These are phyloP conservation scores for Pyrenochaeta sp. DNA, from an alignment of 2,329 filamentous ascomycete species.

Conservation along the genomic window DNA sequence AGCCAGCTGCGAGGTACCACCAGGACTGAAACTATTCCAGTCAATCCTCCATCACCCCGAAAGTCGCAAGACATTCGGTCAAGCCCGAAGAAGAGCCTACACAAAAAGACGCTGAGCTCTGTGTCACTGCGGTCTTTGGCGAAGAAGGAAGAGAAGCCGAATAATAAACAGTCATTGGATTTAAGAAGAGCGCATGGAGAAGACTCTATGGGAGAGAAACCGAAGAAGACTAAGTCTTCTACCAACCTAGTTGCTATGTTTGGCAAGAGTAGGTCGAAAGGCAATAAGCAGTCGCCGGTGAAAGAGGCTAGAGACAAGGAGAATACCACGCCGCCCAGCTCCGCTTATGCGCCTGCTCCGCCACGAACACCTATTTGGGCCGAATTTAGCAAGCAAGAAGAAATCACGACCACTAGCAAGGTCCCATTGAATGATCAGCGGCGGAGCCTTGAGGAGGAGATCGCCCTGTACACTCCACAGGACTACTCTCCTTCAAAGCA, in stretches of 20 bases:
- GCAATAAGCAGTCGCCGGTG: constrained; percentile 59
- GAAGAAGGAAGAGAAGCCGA: constrained; percentile 51
- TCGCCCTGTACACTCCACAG: constrained; percentile 66
- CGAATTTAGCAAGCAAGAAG: constrained; percentile 67
- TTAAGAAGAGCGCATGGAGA: constrained; percentile 37
- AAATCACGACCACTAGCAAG: constrained; percentile 49
- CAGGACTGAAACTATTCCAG: constrained; percentile 48
- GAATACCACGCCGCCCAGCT: constrained; percentile 72
- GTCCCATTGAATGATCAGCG: constrained; percentile 56
- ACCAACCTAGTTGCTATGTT: constrained; percentile 83
- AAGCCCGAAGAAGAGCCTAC: constrained; percentile 50
- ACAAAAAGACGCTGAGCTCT: constrained; percentile 64
- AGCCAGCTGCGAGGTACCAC: constrained; percentile 39
- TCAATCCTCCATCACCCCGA: constrained; percentile 43
- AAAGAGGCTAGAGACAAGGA: constrained; percentile 74
- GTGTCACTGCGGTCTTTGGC: constrained; percentile 63
- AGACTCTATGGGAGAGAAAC: constrained; percentile 47
- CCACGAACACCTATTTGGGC: constrained; percentile 78
- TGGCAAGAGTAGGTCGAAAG: constrained; percentile 74
- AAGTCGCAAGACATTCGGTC: constrained; percentile 51
- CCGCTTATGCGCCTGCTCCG: constrained; percentile 51
- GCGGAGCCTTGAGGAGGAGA: constrained; percentile 62
- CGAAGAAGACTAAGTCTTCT: constrained; percentile 81
- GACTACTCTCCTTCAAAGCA: constrained; percentile 69
- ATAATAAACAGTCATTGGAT: constrained; percentile 43